Base-by-base conservation (phyloP, 1,284 basidiomycete species). In the Sphaerobolus stellatus region DNA sequence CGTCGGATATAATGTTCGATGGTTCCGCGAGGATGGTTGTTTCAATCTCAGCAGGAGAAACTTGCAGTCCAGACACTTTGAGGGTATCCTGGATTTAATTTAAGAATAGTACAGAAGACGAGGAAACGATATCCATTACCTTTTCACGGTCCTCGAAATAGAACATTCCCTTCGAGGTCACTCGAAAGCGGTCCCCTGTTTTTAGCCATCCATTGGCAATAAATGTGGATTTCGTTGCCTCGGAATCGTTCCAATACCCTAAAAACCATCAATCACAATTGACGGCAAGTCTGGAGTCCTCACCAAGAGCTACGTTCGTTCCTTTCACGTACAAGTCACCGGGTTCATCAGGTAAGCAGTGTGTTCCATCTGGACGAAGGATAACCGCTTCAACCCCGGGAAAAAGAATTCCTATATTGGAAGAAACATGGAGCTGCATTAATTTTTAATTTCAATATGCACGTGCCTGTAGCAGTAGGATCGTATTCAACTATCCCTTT, bases 21-120 rank as follows among this genome's bases (percentile, higher is more conserved):
- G 87, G 84, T 47, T 89, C 80, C 0, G 71, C 70, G 22, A 83
- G 72, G 0, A 89, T 68, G 16, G 77, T 76, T 27, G 81, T 74
- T 64, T 90, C 88, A 43, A 90, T 84, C 63, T 90, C 87, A 9
- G 79, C 76, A 0, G 88, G 88, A 0, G 88, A 87, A 0, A 90
- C 88, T 66, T 90, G 88, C 40, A 74, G 73, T 7, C 88, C 87
- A 0, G 86, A 88, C 5, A 90, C 76, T 63, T 90, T 89, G 9
- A 90, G 72, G 0, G 80, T 88, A 63, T 88, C 87, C 82, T 88
- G 50, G n/a, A 22, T 46, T 48, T 16, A 48, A 16, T 29, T n/a
- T 3, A 6, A 24, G n/a, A 31, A n/a, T 55, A 52, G 18, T 59
- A 50, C 25, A 54, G 52, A 33, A n/a, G n/a, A 7, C 28, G 28